Evolutionary conservation across 1,284 basidiomycete genomes (phyloP), one percentile per base, ranked within the genome.

Genomic region (Macrocystidia cucumis): DNA sequence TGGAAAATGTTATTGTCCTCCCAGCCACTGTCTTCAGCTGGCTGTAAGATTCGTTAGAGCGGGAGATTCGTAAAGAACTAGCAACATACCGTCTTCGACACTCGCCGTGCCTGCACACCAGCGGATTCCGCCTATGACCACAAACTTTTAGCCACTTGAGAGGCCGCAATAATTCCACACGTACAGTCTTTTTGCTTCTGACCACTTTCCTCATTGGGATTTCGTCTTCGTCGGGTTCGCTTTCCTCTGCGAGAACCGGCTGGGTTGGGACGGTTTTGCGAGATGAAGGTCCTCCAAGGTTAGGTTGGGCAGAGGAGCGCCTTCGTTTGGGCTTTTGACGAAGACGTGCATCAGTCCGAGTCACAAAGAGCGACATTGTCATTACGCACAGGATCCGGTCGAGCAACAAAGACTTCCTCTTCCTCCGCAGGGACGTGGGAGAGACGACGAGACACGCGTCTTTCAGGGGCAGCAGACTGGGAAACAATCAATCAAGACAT

Each of bases 1-100:
- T 88, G 84, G 54, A 88, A 88, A 25, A 87, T 74, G 43, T 88
- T 88, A 47, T 85, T 85, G 46, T 88, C 85, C 50, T 88, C 84
- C 84, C 84, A 88, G 20, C 82, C 83, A 45, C 84, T 86, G 39
- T 86, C 81, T 19, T 82, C 71, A 23, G 48, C 45, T 30, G 48
- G 47, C 56, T 30, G 25, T 3, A 7, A n/a, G 7, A 5, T n/a
- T 27, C 25, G 5, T 3, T 16, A 3, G 3, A 30, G 19, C 12
- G 17, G 17, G 5, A 11, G 17, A 14, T 16, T 30, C 9, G n/a
- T 16, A 16, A 11, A 9, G 9, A 18, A 32, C 12, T 20, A 16
- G 25, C 25, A 23, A 57, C 61, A 31, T 39, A 69, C 62, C 14
- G 59, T 45, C 32, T 65, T 64, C 17, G 80, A 75, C 17, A 67